Conservation (phyloP, 805 yeast species). For the Starmerella bacillaris region DNA sequence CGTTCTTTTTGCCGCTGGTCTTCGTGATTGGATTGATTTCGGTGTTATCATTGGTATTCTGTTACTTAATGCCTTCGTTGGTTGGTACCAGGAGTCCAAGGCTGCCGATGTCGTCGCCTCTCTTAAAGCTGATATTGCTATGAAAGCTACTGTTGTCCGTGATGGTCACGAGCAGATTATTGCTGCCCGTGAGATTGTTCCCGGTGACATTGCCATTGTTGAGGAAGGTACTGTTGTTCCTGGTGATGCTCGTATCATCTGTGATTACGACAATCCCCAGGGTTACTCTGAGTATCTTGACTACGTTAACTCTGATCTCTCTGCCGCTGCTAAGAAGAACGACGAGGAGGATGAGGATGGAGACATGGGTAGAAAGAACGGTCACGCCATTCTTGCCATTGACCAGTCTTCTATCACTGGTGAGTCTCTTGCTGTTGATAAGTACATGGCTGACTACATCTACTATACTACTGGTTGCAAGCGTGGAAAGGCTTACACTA, state of each 20-base stretch:
- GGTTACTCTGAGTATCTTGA: constrained; percentile 25
- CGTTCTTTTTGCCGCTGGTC: constrained; percentile 85
- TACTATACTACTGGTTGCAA: constrained; percentile 91
- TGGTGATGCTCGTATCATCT: constrained; percentile 68
- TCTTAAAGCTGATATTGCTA: constrained; percentile 84
- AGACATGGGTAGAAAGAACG: constrained; percentile 51
- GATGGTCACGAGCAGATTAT: constrained; percentile 63
- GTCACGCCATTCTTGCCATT: constrained; percentile 56
- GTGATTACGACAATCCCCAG: constrained; percentile 24
- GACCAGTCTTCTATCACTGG: constrained; percentile 97
- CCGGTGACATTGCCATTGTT: constrained; percentile 82
- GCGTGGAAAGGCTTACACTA: constrained; percentile 89
- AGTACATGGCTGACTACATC: constrained; percentile 72
- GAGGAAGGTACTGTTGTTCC: constrained; percentile 90
- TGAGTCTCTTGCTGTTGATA: constrained; percentile 92
- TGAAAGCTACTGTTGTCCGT: constrained; percentile 72
- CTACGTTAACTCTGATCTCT: constrained; percentile 23
- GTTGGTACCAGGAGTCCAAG: constrained; percentile 94
- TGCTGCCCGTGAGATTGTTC: constrained; percentile 73
- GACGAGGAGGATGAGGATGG: constrained; percentile 21
- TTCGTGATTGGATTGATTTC: constrained; percentile 95
- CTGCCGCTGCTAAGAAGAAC: constrained; percentile 17
- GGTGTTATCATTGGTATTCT: constrained; percentile 89
- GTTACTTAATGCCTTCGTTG: constrained; percentile 76
- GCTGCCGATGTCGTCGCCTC: constrained; percentile 96